A percentile compares a stretch with the other conserved stretches of the same genome.
phyloP scores from a whole-genome alignment of 257 asterid genomes.

The Verbena officinalis region DNA sequence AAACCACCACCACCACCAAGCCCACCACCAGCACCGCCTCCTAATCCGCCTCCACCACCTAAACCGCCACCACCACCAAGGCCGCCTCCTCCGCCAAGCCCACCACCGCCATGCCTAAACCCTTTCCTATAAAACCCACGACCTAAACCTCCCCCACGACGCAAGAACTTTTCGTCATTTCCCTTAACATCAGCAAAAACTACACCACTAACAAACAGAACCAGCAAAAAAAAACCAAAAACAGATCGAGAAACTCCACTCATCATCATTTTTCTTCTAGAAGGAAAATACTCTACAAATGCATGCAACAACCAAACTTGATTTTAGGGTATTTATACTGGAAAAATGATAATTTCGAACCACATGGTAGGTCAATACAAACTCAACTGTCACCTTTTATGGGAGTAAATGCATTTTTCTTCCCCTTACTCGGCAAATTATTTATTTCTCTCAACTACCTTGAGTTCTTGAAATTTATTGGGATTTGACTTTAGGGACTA shows the following conservation, averaged over 20 bases:
- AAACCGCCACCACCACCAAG: conserved; percentile 25
- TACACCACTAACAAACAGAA: conserved; percentile 33
- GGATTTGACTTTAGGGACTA: conserved; percentile 7
- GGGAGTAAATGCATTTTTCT: conserved; percentile 32
- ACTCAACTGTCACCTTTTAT: conserved; percentile 40
- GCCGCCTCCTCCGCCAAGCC: conserved; percentile 26
- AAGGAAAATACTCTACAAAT: conserved; percentile 25
- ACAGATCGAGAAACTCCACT: conserved; percentile 24
- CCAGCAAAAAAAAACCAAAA: conserved; percentile 29
- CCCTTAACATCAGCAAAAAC: conserved; percentile 39
- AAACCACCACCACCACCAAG: conserved; percentile 38
- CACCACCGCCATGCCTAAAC: conserved; percentile 29
- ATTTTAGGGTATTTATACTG: conserved; percentile 32
- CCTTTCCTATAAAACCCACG: conserved; percentile 27
- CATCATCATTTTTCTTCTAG: conserved; percentile 20
- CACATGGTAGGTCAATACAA: conserved; percentile 49
- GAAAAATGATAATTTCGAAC: background rate
- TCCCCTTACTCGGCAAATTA: conserved; percentile 6
- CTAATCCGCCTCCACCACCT: conserved; percentile 27
- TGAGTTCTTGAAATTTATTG: background rate
- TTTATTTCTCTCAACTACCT: conserved; percentile 32
- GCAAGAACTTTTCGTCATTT: conserved; percentile 44
- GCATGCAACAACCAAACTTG: conserved; percentile 27
- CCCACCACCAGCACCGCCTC: conserved; percentile 43
- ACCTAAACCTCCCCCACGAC: background rate